phyloP scores from a whole-genome alignment of 2,329 filamentous ascomycete genomes.

The Epichloe sibirici region DNA sequence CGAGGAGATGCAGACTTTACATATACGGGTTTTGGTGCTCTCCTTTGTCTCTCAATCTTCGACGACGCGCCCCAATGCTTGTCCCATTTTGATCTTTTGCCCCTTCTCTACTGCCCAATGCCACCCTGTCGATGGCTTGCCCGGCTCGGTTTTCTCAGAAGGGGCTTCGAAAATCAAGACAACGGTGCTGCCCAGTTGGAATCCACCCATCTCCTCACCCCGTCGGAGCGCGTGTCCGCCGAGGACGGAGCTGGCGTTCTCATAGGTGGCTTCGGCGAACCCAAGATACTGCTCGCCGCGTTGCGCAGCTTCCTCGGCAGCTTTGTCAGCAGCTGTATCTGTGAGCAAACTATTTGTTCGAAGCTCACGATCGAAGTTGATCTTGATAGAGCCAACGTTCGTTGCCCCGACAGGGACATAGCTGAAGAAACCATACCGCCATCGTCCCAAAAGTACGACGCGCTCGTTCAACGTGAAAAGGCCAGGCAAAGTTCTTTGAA shows the following conservation, averaged over 20 bases:
- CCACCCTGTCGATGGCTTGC: slow-evolving; percentile 56
- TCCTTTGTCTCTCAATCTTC: slow-evolving; percentile 26
- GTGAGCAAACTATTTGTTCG: slow-evolving; percentile 86
- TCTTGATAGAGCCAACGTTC: slow-evolving; percentile 90
- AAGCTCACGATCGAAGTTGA: slow-evolving; percentile 93
- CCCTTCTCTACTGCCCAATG: slow-evolving; percentile 80
- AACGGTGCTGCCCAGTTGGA: slow-evolving; percentile 88
- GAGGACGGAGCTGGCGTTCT: slow-evolving; percentile 61
- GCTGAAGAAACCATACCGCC: slow-evolving; percentile 96
- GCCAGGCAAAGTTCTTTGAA: slow-evolving; percentile 83
- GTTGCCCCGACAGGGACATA: slow-evolving; percentile 94
- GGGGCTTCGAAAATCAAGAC: slow-evolving; percentile 96
- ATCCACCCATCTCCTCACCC: slow-evolving; percentile 97
- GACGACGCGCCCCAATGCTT: slow-evolving; percentile 68
- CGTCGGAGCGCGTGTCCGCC: slow-evolving; percentile 71
- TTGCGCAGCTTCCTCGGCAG: slow-evolving; percentile 64
- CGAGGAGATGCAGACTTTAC: not conserved
- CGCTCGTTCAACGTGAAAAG: slow-evolving; percentile 96
- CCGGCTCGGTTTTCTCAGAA: slow-evolving; percentile 39
- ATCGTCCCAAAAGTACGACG: slow-evolving; percentile 82
- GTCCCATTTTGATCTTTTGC: slow-evolving; percentile 76
- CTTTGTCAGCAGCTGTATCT: slow-evolving; percentile 80
- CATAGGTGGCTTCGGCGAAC: slow-evolving; percentile 85
- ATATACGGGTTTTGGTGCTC: not conserved
- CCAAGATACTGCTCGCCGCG: slow-evolving; percentile 78